phyloP scores from a whole-genome alignment of 139 green algal genomes.

The Chlorella vulgaris region DNA sequence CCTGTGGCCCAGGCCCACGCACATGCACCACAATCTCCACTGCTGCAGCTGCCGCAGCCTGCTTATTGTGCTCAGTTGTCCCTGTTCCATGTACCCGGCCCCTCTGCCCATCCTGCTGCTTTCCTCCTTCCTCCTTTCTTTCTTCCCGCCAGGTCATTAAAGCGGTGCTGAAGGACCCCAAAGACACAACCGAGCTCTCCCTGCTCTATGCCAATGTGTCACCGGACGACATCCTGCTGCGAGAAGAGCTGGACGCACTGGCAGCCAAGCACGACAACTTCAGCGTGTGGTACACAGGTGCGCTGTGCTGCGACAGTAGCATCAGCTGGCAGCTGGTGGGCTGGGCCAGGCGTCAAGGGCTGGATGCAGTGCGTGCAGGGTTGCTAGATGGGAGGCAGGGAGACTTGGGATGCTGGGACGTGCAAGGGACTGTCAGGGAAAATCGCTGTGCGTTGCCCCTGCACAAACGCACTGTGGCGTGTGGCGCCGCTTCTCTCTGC shows the following conservation, averaged over 20 bases:
- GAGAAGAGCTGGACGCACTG: slow-evolving; percentile 87
- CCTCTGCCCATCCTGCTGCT: not conserved
- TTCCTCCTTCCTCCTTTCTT: not conserved
- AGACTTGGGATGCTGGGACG: not conserved
- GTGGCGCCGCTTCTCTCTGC: no score
- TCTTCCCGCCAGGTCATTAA: slow-evolving; percentile 69
- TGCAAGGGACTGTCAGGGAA: not conserved
- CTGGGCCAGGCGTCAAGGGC: not conserved
- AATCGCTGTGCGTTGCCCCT: not conserved
- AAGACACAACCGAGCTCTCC: slow-evolving; percentile 82
- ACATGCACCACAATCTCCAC: not conserved
- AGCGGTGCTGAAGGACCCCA: slow-evolving; percentile 77
- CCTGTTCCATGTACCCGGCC: not conserved
- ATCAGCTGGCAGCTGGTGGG: not conserved
- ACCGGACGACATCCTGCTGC: slow-evolving; percentile 94
- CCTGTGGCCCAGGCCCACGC: not conserved
- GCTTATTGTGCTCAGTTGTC: not conserved
- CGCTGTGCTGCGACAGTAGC: not conserved
- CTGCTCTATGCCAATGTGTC: slow-evolving; percentile 96
- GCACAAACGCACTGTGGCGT: no score
- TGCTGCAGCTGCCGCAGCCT: no score
- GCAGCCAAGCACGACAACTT: slow-evolving; percentile 70
- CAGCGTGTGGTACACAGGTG: slow-evolving; percentile 61
- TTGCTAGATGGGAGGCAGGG: not conserved
- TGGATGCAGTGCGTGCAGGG: not conserved